A percentile compares a stretch with the other conserved stretches of the same genome.
phyloP scores from a whole-genome alignment of 805 yeast species.

The Saccharomycopsis microspora region DNA sequence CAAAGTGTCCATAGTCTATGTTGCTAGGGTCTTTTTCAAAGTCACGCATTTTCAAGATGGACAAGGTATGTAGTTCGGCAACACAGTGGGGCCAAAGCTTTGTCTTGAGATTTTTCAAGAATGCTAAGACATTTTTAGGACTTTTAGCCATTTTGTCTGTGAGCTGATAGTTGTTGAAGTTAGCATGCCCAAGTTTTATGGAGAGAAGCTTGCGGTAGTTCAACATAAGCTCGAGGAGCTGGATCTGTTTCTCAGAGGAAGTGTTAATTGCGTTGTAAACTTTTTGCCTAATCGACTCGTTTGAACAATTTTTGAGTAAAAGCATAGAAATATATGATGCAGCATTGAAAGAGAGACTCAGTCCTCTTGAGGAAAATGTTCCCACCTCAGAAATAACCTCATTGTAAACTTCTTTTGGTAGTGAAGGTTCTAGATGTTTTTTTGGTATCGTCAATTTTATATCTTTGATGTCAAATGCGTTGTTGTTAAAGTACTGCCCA shows the following conservation, averaged over 20 bases:
- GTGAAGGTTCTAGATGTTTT: conserved; percentile 21
- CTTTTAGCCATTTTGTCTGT: conserved; percentile 82
- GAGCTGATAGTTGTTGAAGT: conserved; percentile 71
- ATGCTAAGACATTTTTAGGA: conserved; percentile 65
- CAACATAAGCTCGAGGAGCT: conserved; percentile 45
- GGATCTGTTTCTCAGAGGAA: conserved; percentile 52
- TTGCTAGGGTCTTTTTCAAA: conserved; percentile 10
- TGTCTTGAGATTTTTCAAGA: conserved; percentile 47
- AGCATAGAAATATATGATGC: conserved; percentile 56
- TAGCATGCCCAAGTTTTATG: conserved; percentile 52
- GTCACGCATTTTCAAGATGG: conserved; percentile 27
- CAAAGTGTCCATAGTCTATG: conserved; percentile 2
- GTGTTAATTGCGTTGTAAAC: conserved; percentile 71
- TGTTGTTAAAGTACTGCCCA: conserved; percentile 67
- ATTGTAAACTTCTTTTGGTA: conserved; percentile 12
- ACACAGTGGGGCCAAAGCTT: conserved; percentile 43
- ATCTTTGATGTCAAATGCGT: conserved; percentile 25
- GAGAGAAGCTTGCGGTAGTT: conserved; percentile 63
- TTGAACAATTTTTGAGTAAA: conserved; percentile 46
- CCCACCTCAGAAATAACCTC: conserved; percentile 8
- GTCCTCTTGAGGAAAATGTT: conserved; percentile 20
- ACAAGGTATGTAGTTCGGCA: conserved; percentile 43
- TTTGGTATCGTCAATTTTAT: conserved; percentile 22
- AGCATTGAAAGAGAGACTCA: conserved; percentile 40
- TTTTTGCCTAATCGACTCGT: conserved; percentile 44